Evolutionary conservation across 352 stramenopile species (phyloP), one percentile per base, ranked within the genome.

Genomic region (Phytophthora pini): DNA sequence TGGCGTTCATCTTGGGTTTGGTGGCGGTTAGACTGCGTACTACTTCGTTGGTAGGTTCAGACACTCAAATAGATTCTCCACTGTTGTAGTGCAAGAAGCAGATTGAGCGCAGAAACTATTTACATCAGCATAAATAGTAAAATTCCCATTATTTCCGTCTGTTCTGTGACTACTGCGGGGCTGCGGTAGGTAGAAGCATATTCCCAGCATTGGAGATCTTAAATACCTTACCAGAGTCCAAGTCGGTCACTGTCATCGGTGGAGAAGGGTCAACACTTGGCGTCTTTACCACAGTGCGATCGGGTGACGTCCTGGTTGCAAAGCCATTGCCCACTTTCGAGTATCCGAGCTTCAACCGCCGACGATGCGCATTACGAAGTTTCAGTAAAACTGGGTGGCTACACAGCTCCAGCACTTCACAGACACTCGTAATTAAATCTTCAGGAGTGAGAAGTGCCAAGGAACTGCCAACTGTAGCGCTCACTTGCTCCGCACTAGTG

Each of bases 341-440:
- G 51, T 82, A 86, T 44, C 71, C 78, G 17, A 86, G 61, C 50
- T 87, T 82, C 15, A 94, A 62, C 5, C 82, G 70, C 13, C 84
- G 83, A 4, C 82, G 79, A 52, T 95, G 87, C 41, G 71, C 79
- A 17, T 95, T 93, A 24, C 87, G 84, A 11, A 93, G 76, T 70
- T 93, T 89, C 1, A 95, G 70, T 38, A 94, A 46, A 20, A 95
- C 79, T 4, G 83, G 85, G 48, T 94, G 87, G 26, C 66, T 87
- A 46, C 85, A 92, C 12, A 89, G 61, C 40, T 92, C 87, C 13
- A 95, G 66, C 9, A 95, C 84, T 81, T 95, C 83, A 52, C 83
- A 93, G 13, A 95, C 87, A 29, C 79, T 88, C 39, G 87, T 85
- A 15, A 85, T 76, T 9, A 95, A 61, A 26, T 95, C 87, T 10